Evolutionary conservation across 108 stramenopile species (phyloP).

Genomic region (Pseudonitzschia pungens): DNA sequence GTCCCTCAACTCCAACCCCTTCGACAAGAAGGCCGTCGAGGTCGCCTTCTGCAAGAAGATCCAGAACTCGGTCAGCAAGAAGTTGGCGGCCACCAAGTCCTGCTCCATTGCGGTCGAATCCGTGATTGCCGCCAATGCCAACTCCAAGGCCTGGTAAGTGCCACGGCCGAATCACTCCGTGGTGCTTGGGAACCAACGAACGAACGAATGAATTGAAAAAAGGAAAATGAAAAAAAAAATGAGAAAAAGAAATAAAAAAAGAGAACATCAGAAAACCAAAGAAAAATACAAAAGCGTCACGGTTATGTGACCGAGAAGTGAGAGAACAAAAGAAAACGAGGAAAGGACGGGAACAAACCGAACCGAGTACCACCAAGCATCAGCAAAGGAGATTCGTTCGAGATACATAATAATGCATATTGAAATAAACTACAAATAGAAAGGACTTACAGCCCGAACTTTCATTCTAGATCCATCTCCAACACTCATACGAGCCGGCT

Average conservation of each 20-base stretch:
- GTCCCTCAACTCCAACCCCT: neutral
- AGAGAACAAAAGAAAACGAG: neutral
- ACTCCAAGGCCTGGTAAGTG: conserved; percentile 3
- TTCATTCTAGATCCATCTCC: neutral
- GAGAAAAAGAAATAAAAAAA: neutral
- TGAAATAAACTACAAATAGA: neutral
- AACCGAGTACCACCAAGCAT: neutral
- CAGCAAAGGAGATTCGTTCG: neutral
- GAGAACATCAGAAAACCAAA: neutral
- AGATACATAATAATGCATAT: neutral
- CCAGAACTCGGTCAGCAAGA: conserved; percentile 2
- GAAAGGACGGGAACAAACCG: neutral
- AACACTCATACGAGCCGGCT: no score
- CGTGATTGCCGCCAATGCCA: neutral
- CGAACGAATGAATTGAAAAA: neutral
- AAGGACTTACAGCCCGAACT: neutral
- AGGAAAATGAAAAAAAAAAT: no score
- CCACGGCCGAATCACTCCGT: no score
- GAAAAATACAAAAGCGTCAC: neutral
- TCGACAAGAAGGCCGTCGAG: conserved; percentile 5
- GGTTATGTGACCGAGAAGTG: neutral
- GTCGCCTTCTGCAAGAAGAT: conserved; percentile 19
- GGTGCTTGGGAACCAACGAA: no score
- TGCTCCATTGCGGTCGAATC: conserved; percentile 16
- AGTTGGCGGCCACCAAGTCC: neutral